Evolutionary conservation across 306 rosid species (phyloP).

Genomic region (Psophocarpus tetragonolobus): DNA sequence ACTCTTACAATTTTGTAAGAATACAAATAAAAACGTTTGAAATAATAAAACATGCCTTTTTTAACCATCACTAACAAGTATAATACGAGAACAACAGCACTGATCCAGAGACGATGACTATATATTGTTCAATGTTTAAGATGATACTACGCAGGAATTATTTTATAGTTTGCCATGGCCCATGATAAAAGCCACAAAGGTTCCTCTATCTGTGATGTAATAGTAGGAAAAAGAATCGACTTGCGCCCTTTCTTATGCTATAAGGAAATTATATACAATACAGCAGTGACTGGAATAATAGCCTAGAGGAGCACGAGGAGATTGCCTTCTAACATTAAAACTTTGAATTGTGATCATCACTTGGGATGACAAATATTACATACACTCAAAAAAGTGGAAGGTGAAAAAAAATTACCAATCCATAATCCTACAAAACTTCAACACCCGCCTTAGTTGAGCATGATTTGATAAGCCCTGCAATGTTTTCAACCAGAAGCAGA

Average conservation of each 20-base stretch:
- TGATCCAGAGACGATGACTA: not conserved
- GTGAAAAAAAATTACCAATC: conserved; percentile 29
- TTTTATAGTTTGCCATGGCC: not conserved
- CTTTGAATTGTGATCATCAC: conserved; percentile 8
- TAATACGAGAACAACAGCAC: not conserved
- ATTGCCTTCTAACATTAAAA: conserved; percentile 13
- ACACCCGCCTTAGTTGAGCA: conserved; percentile 21
- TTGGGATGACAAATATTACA: conserved; percentile 30
- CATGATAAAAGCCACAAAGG: not conserved
- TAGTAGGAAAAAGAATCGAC: conserved; percentile 6
- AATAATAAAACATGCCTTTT: no score
- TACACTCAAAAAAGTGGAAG: conserved; percentile 45
- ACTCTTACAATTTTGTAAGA: no score
- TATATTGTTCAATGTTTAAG: not conserved
- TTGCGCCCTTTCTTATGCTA: conserved; percentile 7
- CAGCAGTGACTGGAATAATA: conserved; percentile 13
- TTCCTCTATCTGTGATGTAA: not conserved
- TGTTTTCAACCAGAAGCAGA: conserved; percentile 59
- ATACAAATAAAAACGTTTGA: no score
- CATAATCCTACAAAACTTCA: conserved; percentile 67
- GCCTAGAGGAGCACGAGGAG: conserved; percentile 23
- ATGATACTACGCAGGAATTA: not conserved
- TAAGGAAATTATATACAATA: conserved; percentile 40
- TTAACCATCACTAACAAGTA: not conserved
- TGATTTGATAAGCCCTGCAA: conserved; percentile 22